Percentiles rank a stretch among this genome's conserved stretches.
Conservation (phyloP, 306 rosid genomes). For the Cucurbita pepo region DNA sequence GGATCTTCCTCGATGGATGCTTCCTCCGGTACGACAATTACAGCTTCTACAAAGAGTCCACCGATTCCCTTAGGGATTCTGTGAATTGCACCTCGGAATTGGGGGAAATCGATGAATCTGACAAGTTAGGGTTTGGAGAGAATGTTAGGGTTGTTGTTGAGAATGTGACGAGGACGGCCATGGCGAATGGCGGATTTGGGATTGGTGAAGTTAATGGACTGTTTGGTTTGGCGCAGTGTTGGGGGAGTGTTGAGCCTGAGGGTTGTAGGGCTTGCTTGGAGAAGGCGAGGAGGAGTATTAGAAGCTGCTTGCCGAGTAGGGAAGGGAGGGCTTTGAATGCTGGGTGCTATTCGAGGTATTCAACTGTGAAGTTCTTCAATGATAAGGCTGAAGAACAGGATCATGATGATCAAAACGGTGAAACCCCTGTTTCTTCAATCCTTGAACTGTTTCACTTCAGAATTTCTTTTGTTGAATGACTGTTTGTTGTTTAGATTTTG, state of each 20-base stretch:
- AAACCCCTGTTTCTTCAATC: neutral
- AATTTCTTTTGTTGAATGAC: neutral
- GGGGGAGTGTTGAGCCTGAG: constrained; percentile 29
- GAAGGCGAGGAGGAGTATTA: constrained; percentile 29
- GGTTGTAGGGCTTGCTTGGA: constrained; percentile 50
- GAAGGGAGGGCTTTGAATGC: constrained; percentile 71
- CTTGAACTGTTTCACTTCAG: neutral
- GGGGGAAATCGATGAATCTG: neutral
- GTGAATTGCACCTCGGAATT: constrained; percentile 30
- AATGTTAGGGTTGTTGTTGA: constrained; percentile 21
- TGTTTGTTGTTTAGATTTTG: neutral
- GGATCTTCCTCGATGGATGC: constrained; percentile 78
- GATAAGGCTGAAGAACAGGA: constrained; percentile 4
- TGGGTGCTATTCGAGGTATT: constrained; percentile 77
- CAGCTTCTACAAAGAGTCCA: constrained; percentile 34
- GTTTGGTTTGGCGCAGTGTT: constrained; percentile 69
- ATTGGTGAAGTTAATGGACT: constrained; percentile 35
- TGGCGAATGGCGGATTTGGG: constrained; percentile 23
- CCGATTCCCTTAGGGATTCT: constrained; percentile 15
- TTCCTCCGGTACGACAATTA: constrained; percentile 66
- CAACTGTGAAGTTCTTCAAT: constrained; percentile 38
- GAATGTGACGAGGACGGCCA: constrained; percentile 17
- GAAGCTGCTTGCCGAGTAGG: constrained; percentile 27
- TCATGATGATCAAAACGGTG: constrained; percentile 15
- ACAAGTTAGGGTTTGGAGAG: constrained; percentile 8